phyloP scores from a whole-genome alignment of 2,329 filamentous ascomycete genomes.

The Aphanoascus verrucosus region DNA sequence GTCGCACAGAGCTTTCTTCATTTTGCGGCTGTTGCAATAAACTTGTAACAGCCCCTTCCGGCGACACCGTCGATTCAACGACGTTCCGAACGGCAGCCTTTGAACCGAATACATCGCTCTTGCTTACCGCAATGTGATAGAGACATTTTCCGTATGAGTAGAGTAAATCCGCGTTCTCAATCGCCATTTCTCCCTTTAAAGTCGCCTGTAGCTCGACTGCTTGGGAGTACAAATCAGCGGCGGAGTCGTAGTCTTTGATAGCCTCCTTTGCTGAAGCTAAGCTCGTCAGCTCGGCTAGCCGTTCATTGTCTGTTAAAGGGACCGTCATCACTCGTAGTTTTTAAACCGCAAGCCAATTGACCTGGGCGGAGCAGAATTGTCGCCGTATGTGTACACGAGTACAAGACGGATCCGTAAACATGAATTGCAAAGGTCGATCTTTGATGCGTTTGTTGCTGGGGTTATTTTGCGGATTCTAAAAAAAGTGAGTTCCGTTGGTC shows the following conservation, averaged over 20 bases:
- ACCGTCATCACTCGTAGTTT: too few species aligned
- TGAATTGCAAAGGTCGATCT: too few species aligned
- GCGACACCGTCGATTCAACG: constrained; percentile 43
- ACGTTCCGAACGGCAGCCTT: constrained; percentile 54
- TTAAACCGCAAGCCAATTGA: too few species aligned
- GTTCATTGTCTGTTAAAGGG: too few species aligned
- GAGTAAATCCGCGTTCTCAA: constrained; percentile 83
- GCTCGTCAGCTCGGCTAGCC: constrained; percentile 65
- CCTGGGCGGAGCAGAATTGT: too few species aligned
- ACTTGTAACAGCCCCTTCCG: constrained; percentile 14
- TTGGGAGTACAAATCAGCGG: constrained; percentile 76
- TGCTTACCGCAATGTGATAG: constrained; percentile 86
- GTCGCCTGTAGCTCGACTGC: constrained; percentile 83
- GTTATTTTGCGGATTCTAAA: too few species aligned
- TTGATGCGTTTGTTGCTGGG: too few species aligned
- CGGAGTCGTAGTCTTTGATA: constrained; percentile 76
- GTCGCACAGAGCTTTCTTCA: neutral
- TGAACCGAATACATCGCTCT: constrained; percentile 86
- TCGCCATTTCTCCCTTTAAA: constrained; percentile 82
- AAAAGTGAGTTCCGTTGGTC: too few species aligned
- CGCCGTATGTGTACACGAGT: too few species aligned
- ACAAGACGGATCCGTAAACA: too few species aligned
- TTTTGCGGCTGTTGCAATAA: neutral
- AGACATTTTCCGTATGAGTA: constrained; percentile 90
- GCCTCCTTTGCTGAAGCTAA: constrained; percentile 77